Percentiles rank a stretch among this genome's conserved stretches.
These are phyloP conservation scores for Botrytis byssoidea DNA, from an alignment of 2,329 filamentous ascomycete species.

Conservation along the genomic window DNA sequence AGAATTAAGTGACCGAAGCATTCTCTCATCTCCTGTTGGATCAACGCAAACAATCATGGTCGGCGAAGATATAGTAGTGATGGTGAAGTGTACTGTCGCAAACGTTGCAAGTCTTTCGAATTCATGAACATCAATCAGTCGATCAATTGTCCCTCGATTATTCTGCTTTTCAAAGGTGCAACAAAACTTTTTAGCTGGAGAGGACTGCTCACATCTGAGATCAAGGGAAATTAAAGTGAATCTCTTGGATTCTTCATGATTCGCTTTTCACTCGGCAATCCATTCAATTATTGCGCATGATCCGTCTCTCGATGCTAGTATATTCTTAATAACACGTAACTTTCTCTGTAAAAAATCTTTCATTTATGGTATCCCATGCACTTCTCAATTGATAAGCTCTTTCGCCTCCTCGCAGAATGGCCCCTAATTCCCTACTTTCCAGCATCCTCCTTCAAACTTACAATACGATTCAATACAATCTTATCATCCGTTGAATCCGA, in stretches of 20 bases:
- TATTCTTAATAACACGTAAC: not conserved
- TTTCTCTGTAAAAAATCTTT: not conserved
- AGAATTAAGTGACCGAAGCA: not conserved
- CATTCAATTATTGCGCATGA: not conserved
- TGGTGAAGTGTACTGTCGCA: not conserved
- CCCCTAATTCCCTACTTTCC: slow-evolving; percentile 52
- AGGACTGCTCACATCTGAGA: not conserved
- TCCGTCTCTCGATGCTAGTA: not conserved
- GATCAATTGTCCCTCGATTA: not conserved
- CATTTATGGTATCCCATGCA: not conserved
- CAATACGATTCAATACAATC: slow-evolving; percentile 86
- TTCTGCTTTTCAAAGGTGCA: not conserved
- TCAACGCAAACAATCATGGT: not conserved
- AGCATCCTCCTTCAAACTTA: slow-evolving; percentile 85
- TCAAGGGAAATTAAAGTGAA: not conserved
- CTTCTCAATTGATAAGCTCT: not conserved
- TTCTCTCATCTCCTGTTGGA: not conserved
- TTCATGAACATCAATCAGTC: not conserved
- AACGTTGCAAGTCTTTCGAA: not conserved
- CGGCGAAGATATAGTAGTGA: not conserved
- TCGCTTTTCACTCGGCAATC: not conserved
- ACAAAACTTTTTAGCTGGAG: not conserved
- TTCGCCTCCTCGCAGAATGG: not conserved
- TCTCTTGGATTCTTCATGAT: not conserved
- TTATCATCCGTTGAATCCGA: slow-evolving; percentile 75